phyloP scores from a whole-genome alignment of 2,329 filamentous ascomycete species.

The Erysiphe pulchra region DNA sequence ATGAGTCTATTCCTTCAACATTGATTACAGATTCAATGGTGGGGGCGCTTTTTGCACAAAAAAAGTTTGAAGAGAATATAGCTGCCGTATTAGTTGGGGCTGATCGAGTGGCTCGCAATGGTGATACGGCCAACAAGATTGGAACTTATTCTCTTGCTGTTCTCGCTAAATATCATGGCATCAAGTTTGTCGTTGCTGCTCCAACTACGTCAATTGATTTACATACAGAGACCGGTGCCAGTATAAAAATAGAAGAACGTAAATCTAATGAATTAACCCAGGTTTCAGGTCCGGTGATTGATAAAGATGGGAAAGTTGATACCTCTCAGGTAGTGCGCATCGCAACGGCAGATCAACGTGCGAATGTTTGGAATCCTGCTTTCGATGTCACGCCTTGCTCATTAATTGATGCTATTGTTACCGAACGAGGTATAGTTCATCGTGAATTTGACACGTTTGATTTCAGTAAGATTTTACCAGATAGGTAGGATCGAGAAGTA shows the following conservation, averaged over 20 bases:
- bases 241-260: conserved; percentile 80
- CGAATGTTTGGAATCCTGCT: conserved; percentile 84
- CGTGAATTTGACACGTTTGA: conserved; percentile 50
- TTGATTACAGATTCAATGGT: conserved; percentile 95
- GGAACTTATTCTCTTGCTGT: conserved; percentile 85
- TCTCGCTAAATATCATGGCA: conserved; percentile 62
- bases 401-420: conserved; percentile 83
- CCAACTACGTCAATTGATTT: conserved; percentile 87
- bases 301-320: conserved; percentile 36
- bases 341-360: conserved; percentile 50
- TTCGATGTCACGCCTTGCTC: conserved; percentile 84
- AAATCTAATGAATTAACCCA: conserved; percentile 59
- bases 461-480: conserved; percentile 25
- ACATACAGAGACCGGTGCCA: conserved; percentile 45
- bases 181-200: conserved; percentile 88
- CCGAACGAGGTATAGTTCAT: conserved; percentile 67
- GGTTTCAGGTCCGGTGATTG: conserved; percentile 50
- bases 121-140: conserved; percentile 96
- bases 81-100: conserved; percentile 80
- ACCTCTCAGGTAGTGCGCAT: conserved; percentile 39
- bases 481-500: background rate
- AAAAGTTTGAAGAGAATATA: conserved; percentile 39
- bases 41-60: conserved; percentile 47
- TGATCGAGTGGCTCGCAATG: conserved; percentile 84
- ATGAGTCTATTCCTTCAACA: conserved; percentile 74